Base-by-base conservation (phyloP, 2,329 filamentous ascomycete species). In the Cladosporium sp. region DNA sequence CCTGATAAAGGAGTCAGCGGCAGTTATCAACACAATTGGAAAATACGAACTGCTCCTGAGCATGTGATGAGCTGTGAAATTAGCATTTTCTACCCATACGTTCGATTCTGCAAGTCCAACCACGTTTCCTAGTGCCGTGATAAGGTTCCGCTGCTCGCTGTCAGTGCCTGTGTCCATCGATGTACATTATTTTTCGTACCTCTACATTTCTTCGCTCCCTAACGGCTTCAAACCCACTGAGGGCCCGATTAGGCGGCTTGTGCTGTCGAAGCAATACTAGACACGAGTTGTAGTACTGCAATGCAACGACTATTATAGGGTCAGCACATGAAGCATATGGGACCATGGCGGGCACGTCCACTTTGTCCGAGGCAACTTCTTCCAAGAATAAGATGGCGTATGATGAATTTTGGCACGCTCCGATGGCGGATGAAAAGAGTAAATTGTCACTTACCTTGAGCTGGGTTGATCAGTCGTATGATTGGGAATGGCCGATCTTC, bases 241-340 rank as follows among this genome's bases (percentile, higher is more conserved):
- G 51, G 28, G 51, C 15, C 42, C 56, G 58, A 30, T 42, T 40
- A 3, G 58, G 54, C 14, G 65, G 63, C 37, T 59, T 57, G 43
- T 64, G 57, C 17, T 64, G 58, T 5, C 59, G 52, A 2, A 66
- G 59, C 5, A 72, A 64, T 28, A 72, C 69, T 50, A 70, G 71
- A 14, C 71, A 69, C 22, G 72, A 66, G 50, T 74, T 67, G 40
- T 70, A 74, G 56, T 73, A 73, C 56, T 73, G 71, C 7, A 73
- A 45, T 9, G 72, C 71, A 47, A 72, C 64, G n/a, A 73, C 43
- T 47, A 6, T 11, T 12, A 14, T 11, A 15, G n/a, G 3, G 2
- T 47, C 43, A 47, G 22, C 8, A 47, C 9, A 19, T 11, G 30
- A 34, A 11, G 30, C 7, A 34, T 11, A 34, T 34, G 11, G 7